Base-by-base conservation (phyloP, 805 yeast species). In the Naumovozyma baii region DNA sequence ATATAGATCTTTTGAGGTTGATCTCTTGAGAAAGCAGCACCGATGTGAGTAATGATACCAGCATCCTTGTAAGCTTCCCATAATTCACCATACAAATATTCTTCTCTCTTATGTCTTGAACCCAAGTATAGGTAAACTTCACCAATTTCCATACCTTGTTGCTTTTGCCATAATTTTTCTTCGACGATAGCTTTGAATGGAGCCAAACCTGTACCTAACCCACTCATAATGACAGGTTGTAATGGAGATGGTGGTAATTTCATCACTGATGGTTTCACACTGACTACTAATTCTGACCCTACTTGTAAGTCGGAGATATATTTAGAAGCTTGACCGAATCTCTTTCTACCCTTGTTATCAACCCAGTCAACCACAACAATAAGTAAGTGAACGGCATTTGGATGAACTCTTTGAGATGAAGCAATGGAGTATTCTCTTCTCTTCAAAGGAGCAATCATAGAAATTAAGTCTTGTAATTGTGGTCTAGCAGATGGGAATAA, bases 391-490 rank as follows among this genome's bases (percentile, higher is more conserved):
- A 90, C 86, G 30, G 87, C 90, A 59, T 83, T 84, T 40, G 90
- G 86, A 65, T 90, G 96, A 55, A 84, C 69, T 61, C 75, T 84
- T 66, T 90, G 97, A 20, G 96, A 88, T 1, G 96, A 88, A 3
- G 97, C 96, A 63, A 90, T 90, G 12, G 96, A 90, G 63, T 90
- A 90, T 66, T 90, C 97, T 70, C 97, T 83, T 70, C 97, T 82
- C 72, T 90, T 90, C 59, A 88, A 73, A 14, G 95, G 88, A 17
- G 94, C 77, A 48, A 90, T 74, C 42, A 90, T 64, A 51, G 73
- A 73, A 28, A 81, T 76, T 51, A 90, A 72, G 18, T 83, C 86
- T 41, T 69, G 71, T 41, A 82, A 67, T 3, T 76, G 52, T 18
- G 96, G 96, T 61, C 80, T 78, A 18, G 90, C 95, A 42, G 88